Base-by-base conservation (phyloP, 345 rosid genomes). In the Garcia nutans region DNA sequence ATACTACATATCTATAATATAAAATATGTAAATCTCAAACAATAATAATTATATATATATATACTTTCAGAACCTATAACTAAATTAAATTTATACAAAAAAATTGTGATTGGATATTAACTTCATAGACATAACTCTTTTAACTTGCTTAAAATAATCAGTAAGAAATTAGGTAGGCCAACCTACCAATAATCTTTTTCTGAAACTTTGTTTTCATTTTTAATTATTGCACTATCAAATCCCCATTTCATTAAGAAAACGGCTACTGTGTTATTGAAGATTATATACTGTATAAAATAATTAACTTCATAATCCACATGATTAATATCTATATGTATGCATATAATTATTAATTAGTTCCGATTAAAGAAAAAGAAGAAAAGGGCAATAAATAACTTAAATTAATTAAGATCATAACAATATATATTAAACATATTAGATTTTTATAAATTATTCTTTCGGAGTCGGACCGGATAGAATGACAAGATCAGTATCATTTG, bases 161-260 rank as follows among this genome's bases (percentile, higher is more conserved):
- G 16, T 41, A 42, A 65, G 28, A 42, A 65, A 65, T 65, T 65
- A 65, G 70, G 70, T 65, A 65, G 65, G 60, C 55, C 64, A 62
- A 60, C 52, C 49, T 20, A 68, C 37, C 64, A 42, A 65, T 20
- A 65, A 65, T n/a, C 52, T 42, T 19, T 65, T 24, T 42, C 52
- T n/a, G 26, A 41, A 10, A 65, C 70, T 65, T 42, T 2, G 26
- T 22, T 20, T 20, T 65, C 50, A 65, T 65, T 19, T 19, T 42
- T 65, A 22, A 37, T 65, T 13, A 41, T 65, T 8, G 26, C 8
- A 54, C 15, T 41, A 17, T 9, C 20, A 65, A 44, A 7, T 9
- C 5, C 70, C 50, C 50, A 8, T 42, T 52, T 42, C 24, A 20
- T 42, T 23, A 68, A 26, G 56, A 68, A 68, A 68, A 68, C 54